These are phyloP conservation scores for Cutaneotrichosporon sp. DNA, from an alignment of 1,284 basidiomycete species.

Conservation along the genomic window DNA sequence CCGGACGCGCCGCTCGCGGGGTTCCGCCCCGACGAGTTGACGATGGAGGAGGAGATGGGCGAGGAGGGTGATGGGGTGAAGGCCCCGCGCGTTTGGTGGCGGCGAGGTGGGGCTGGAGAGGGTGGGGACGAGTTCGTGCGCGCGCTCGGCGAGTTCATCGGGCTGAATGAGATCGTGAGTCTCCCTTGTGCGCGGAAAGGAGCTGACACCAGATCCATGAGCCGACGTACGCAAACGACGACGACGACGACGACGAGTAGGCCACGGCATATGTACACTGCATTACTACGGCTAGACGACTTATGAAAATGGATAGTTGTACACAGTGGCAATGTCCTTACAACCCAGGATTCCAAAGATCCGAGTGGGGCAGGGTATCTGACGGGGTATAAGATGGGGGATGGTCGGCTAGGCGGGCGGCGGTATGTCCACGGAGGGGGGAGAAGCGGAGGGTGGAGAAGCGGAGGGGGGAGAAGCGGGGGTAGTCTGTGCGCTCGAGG, in stretches of 20 bases:
- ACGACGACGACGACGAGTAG: conserved; percentile 13
- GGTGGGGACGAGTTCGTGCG: conserved; percentile 51
- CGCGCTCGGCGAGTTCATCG: conserved; percentile 48
- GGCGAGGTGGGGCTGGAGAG: conserved; percentile 44
- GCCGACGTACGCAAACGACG: conserved; percentile 18
- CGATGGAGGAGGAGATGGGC: neutral
- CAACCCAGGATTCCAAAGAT: no score
- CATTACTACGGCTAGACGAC: no score
- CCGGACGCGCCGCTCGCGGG: conserved; percentile 44
- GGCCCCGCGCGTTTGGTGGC: conserved; percentile 39
- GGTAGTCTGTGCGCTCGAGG: no score
- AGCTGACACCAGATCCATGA: conserved; percentile 21
- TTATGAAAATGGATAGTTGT: no score
- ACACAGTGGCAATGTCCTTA: no score
- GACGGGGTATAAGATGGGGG: no score
- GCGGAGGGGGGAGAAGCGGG: no score
- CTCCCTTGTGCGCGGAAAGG: neutral
- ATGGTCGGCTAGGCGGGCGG: no score
- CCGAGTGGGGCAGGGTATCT: no score
- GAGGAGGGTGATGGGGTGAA: neutral
- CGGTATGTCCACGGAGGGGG: no score
- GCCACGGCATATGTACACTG: neutral
- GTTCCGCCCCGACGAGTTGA: conserved; percentile 29
- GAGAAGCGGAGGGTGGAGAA: no score
- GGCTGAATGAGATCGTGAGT: conserved; percentile 45